Evolutionary conservation across 2,329 filamentous ascomycete species (phyloP).

Genomic region (Colletotrichum musae): DNA sequence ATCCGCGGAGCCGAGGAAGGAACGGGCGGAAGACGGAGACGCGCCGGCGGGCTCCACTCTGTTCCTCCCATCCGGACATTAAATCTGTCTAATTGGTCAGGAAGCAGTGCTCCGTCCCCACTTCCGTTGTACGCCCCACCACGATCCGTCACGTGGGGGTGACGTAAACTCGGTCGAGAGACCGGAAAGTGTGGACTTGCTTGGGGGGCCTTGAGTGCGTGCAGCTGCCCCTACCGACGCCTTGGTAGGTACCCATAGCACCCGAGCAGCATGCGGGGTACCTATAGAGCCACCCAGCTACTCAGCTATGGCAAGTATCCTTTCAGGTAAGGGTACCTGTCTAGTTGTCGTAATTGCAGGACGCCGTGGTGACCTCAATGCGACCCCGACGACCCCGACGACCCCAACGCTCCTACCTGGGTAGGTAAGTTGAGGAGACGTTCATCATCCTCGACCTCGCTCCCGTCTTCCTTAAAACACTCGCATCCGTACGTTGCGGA

Average conservation of each 20-base stretch:
- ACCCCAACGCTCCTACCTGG: not conserved
- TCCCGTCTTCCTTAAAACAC: not conserved
- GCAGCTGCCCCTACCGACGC: not conserved
- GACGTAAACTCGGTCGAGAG: slow-evolving; percentile 32
- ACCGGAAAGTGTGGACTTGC: slow-evolving; percentile 16
- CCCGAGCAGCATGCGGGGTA: no score
- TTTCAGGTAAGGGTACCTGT: no score
- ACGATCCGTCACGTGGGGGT: slow-evolving; percentile 34
- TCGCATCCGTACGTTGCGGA: no score
- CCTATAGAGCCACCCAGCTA: no score
- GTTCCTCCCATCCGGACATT: not conserved
- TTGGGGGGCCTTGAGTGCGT: not conserved
- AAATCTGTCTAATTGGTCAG: not conserved
- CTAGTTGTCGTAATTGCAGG: not conserved
- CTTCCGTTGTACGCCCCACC: not conserved
- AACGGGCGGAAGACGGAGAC: not conserved
- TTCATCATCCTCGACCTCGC: slow-evolving; percentile 6
- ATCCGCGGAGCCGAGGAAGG: slow-evolving; percentile 20
- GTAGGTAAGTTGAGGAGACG: slow-evolving; percentile 5
- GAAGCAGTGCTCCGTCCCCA: not conserved
- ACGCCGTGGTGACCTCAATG: slow-evolving; percentile 12
- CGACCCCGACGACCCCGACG: slow-evolving; percentile 17
- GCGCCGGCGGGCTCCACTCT: not conserved
- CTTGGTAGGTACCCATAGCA: no score
- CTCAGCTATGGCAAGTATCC: no score